Evolutionary conservation across 257 asterid species (phyloP).

Genomic region (Solanum virginianum): DNA sequence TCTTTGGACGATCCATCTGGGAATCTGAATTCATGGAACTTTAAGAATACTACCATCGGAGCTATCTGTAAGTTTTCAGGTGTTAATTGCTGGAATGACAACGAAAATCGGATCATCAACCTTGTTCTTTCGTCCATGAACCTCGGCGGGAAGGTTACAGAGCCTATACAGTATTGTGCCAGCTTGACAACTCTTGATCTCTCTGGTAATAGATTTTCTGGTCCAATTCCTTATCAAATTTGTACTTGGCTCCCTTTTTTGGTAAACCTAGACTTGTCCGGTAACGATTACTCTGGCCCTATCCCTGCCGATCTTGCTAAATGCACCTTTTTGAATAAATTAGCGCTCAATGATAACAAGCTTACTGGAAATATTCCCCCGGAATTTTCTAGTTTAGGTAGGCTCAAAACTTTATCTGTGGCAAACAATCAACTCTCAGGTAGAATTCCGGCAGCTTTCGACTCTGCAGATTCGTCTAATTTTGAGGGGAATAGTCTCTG

Average conservation of each 20-base stretch:
- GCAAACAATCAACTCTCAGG: conserved; percentile 61
- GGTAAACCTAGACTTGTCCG: conserved; percentile 56
- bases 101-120: conserved; percentile 45
- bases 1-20: conserved; percentile 37
- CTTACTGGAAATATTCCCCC: conserved; percentile 54
- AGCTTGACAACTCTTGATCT: conserved; percentile 56
- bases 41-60: conserved; percentile 39
- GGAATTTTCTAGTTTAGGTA: conserved; percentile 45
- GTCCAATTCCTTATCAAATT: conserved; percentile 57
- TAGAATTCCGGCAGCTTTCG: conserved; percentile 47
- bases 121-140: conserved; percentile 40
- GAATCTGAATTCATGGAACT: conserved; percentile 42
- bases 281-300: conserved; percentile 45
- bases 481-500: conserved; percentile 56
- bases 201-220: conserved; percentile 57
- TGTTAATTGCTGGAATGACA: conserved; percentile 69
- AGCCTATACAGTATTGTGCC: conserved; percentile 38
- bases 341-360: conserved; percentile 40
- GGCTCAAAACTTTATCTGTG: conserved; percentile 49
- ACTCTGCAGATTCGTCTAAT: conserved; percentile 10
- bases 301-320: conserved; percentile 64
- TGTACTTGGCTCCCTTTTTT: conserved; percentile 82
- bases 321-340: conserved; percentile 48
- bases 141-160: conserved; percentile 44
- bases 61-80: conserved; percentile 54